A percentile compares a stretch with the other conserved stretches of the same genome.
These are phyloP conservation scores for Iris macrosiphon DNA, from an alignment of 106 monocot species.

Conservation along the genomic window DNA sequence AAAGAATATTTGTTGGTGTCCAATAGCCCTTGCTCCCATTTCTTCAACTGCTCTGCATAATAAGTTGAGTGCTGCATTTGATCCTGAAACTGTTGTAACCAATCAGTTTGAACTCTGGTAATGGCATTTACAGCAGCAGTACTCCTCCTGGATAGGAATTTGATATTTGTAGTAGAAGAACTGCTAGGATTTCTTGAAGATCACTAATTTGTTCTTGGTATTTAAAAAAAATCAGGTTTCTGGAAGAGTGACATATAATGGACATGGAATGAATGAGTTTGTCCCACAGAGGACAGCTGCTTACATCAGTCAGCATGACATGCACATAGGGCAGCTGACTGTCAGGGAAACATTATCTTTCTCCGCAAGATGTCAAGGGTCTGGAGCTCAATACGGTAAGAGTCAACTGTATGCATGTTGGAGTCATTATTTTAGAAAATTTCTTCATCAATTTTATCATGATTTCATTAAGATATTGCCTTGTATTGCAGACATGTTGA, in stretches of 20 bases:
- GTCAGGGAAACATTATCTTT: conserved; percentile 36
- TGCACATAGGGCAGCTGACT: conserved; percentile 48
- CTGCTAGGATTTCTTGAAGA: no score
- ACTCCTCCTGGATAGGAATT: no score
- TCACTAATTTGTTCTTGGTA: no score
- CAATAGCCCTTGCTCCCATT: no score
- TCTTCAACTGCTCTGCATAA: no score
- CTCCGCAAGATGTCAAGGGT: conserved; percentile 34
- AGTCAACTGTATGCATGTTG: not conserved
- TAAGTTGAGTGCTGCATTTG: no score
- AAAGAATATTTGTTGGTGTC: no score
- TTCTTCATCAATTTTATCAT: not conserved
- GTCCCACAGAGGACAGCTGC: conserved; percentile 83
- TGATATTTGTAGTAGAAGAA: no score
- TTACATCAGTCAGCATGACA: conserved; percentile 68
- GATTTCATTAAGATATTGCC: not conserved
- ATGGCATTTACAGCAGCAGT: no score
- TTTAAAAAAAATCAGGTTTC: not conserved
- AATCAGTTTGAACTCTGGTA: no score
- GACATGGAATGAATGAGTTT: conserved; percentile 54
- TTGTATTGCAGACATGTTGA: conserved; percentile 25
- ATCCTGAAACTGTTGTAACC: no score
- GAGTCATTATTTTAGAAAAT: not conserved
- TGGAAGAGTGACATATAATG: conserved; percentile 32
- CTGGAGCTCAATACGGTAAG: conserved; percentile 26